A percentile compares a stretch with the other conserved stretches of the same genome.
phyloP scores from a whole-genome alignment of 2,329 filamentous ascomycete genomes.

The Sclerotinia glacialis region DNA sequence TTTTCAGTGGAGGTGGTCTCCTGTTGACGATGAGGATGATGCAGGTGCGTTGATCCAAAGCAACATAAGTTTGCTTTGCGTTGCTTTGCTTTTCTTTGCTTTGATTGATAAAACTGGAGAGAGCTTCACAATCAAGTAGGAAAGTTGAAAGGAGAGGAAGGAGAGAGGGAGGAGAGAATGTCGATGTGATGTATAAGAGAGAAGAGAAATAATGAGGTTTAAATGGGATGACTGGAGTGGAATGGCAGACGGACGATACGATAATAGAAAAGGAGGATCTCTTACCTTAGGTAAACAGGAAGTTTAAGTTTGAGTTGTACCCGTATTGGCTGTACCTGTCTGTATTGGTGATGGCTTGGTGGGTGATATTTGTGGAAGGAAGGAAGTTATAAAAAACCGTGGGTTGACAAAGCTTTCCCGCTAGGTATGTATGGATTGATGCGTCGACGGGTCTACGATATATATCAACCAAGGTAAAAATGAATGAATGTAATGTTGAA shows the following conservation, averaged over 20 bases:
- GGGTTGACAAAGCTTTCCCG: background rate
- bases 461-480: no score
- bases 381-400: background rate
- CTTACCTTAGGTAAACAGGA: conserved; percentile 8
- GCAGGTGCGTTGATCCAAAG: background rate
- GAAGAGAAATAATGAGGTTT: background rate
- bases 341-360: background rate
- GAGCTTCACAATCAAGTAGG: background rate
- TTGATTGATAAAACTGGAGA: background rate
- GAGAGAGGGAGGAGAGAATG: no score
- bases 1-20: conserved; percentile 15
- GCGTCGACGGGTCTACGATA: no score
- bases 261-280: background rate
- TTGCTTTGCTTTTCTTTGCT: no score
- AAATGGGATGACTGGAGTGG: background rate
- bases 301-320: background rate
- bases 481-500: no score
- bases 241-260: background rate
- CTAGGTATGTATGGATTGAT: no score
- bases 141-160: no score
- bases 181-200: background rate
- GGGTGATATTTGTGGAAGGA: background rate
- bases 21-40: background rate
- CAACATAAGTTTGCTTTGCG: no score
- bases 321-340: no score